A percentile compares a stretch with the other conserved stretches of the same genome.
These are phyloP conservation scores for Jamesozyma spencerorum DNA, from an alignment of 805 yeast genomes.

Conservation along the genomic window DNA sequence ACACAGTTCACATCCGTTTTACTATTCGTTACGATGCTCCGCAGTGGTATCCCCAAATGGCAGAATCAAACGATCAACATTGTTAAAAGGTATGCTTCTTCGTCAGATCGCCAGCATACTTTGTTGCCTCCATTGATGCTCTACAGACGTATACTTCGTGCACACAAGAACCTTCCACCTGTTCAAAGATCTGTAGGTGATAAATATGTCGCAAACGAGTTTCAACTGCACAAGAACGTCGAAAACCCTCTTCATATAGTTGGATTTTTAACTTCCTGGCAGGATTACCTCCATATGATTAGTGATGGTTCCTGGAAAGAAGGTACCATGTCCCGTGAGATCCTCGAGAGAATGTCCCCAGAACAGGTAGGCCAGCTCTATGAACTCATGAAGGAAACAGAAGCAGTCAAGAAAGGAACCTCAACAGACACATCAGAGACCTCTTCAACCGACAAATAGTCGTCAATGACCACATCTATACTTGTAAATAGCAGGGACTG, in stretches of 20 bases:
- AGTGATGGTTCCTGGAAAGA: conserved; percentile 57
- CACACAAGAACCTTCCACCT: conserved; percentile 60
- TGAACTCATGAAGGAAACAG: conserved; percentile 69
- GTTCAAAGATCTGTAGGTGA: conserved; percentile 78
- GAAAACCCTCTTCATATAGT: conserved; percentile 91
- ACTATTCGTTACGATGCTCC: too few species aligned
- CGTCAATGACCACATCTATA: not conserved
- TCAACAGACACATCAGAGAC: too few species aligned
- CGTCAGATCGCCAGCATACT: not conserved
- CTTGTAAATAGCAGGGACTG: not conserved
- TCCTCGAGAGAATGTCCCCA: conserved; percentile 75
- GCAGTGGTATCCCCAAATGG: too few species aligned
- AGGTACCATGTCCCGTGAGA: conserved; percentile 50
- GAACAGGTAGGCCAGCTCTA: conserved; percentile 82
- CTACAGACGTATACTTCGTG: conserved; percentile 72
- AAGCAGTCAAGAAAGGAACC: not conserved
- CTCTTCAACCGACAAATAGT: not conserved
- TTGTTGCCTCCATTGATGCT: conserved; percentile 71
- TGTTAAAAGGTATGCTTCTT: conserved; percentile 2
- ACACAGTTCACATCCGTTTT: too few species aligned
- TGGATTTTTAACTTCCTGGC: conserved; percentile 93
- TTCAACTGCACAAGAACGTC: conserved; percentile 67
- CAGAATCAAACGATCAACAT: too few species aligned
- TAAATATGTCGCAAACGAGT: conserved; percentile 80
- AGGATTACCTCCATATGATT: conserved; percentile 58